phyloP scores from a whole-genome alignment of 345 rosid genomes.

The Rhodomyrtus tomentosa region DNA sequence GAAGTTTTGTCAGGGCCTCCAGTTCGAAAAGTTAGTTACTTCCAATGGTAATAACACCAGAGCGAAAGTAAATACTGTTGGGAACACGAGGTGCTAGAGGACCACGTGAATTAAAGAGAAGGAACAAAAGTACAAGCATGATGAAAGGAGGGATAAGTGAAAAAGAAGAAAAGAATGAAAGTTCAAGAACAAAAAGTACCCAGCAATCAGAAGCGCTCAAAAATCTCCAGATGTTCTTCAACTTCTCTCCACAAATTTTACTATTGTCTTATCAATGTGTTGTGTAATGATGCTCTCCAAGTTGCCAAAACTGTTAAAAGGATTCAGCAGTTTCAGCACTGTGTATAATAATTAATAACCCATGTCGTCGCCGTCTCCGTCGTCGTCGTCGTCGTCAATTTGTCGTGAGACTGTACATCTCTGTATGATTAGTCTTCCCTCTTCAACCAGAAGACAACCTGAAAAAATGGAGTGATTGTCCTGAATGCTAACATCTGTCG shows the following conservation, averaged over 20 bases:
- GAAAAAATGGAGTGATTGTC: not conserved
- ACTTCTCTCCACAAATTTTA: not conserved
- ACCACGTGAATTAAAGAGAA: not conserved
- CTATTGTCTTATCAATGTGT: not conserved
- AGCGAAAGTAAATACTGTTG: not conserved
- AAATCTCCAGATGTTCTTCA: not conserved
- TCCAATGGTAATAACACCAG: not conserved
- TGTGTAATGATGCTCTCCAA: not conserved
- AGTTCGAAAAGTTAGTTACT: not conserved
- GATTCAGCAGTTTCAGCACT: not conserved
- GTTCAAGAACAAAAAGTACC: not conserved
- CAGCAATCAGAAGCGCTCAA: not conserved
- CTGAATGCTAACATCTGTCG: slow-evolving; percentile 9
- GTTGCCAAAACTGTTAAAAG: not conserved
- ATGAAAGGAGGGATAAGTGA: not conserved
- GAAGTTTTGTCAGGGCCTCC: not conserved
- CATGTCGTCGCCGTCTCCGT: not conserved
- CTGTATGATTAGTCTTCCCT: not conserved
- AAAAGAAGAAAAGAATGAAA: not conserved
- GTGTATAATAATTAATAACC: not conserved
- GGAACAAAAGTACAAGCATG: not conserved
- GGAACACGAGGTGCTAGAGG: not conserved
- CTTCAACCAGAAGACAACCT: not conserved
- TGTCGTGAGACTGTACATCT: not conserved
- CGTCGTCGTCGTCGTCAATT: not conserved